A percentile compares a stretch with the other conserved stretches of the same genome.
Evolutionary conservation across 495 filamentous ascomycete species (phyloP).

Genomic region (Podospora didyma): DNA sequence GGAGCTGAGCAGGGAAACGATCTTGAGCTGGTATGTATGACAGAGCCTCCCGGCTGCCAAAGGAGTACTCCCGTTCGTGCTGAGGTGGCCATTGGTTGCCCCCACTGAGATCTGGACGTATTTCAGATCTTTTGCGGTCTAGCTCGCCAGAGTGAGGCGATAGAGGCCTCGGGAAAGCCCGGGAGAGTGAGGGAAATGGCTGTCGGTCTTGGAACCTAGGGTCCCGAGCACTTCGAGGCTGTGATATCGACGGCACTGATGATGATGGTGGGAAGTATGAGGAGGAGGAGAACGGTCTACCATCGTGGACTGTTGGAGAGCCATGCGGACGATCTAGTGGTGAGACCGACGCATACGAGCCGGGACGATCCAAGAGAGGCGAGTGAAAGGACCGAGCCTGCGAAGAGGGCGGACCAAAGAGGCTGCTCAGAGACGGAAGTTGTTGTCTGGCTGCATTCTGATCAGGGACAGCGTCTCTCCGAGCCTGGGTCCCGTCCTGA

Average conservation of each 20-base stretch:
- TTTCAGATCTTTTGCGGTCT: slow-evolving; percentile 25
- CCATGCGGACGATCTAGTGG: slow-evolving; percentile 40
- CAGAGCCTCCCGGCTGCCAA: slow-evolving; percentile 21
- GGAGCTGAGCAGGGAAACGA: slow-evolving; percentile 13
- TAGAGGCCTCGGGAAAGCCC: slow-evolving; percentile 37
- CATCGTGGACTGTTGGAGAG: slow-evolving; percentile 16
- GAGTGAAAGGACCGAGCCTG: slow-evolving; percentile 38
- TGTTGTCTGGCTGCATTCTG: slow-evolving; percentile 37
- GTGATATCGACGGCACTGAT: slow-evolving; percentile 14
- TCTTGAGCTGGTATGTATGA: slow-evolving; percentile 21
- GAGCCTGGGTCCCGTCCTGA: slow-evolving; percentile 26
- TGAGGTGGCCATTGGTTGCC: slow-evolving; percentile 26
- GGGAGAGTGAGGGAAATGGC: slow-evolving; percentile 35
- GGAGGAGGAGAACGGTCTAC: slow-evolving; percentile 36
- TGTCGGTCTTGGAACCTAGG: slow-evolving; percentile 35
- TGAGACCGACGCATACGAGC: slow-evolving; percentile 35
- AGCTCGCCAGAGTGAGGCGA: slow-evolving; percentile 34
- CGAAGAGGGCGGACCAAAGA: slow-evolving; percentile 43
- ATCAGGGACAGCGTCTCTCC: slow-evolving; percentile 26
- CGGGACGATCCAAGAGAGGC: slow-evolving; percentile 40
- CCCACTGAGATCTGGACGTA: slow-evolving; percentile 19
- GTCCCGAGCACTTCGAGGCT: slow-evolving; percentile 41
- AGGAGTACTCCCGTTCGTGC: slow-evolving; percentile 28
- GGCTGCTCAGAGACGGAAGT: slow-evolving; percentile 50
- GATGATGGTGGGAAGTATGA: slow-evolving; percentile 42